Conservation (phyloP, 164 flowering plant genomes). For the Chloranthus sessilifolius region DNA sequence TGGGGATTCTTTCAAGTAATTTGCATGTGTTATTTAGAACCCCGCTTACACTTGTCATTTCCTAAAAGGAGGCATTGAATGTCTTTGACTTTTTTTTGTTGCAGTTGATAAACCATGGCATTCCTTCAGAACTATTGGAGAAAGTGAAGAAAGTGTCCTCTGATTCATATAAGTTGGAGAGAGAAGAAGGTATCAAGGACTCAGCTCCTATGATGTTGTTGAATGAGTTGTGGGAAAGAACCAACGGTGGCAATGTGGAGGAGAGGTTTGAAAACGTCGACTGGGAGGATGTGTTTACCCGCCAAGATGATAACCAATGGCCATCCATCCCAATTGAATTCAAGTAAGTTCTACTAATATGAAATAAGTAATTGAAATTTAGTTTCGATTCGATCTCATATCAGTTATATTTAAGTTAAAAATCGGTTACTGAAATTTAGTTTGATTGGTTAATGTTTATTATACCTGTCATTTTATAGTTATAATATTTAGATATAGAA, state of each 20-base stretch:
- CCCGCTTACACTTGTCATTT: too few species aligned
- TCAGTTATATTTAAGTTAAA: too few species aligned
- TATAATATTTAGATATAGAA: too few species aligned
- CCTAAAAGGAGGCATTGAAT: too few species aligned
- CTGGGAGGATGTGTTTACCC: slow-evolving; percentile 86
- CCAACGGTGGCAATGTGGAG: slow-evolving; percentile 21
- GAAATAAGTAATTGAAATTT: too few species aligned
- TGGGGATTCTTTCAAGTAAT: too few species aligned
- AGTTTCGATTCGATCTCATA: too few species aligned
- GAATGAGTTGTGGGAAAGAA: slow-evolving; percentile 35
- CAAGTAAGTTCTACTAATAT: too few species aligned
- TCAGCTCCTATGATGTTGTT: slow-evolving; percentile 41
- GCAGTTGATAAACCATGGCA: slow-evolving; percentile 92
- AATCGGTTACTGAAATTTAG: too few species aligned
- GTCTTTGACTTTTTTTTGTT: neutral
- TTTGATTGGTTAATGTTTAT: too few species aligned
- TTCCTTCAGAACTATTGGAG: slow-evolving; percentile 69
- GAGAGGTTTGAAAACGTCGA: slow-evolving; percentile 31
- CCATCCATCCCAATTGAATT: slow-evolving; percentile 50
- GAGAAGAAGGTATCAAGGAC: slow-evolving; percentile 57
- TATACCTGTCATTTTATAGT: too few species aligned
- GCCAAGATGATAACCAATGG: slow-evolving; percentile 64
- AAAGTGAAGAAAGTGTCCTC: slow-evolving; percentile 71
- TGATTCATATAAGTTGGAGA: slow-evolving; percentile 55
- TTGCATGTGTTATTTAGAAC: too few species aligned